Conservation (phyloP, 129 eudicot genomes). For the Pittosporum tobira region DNA sequence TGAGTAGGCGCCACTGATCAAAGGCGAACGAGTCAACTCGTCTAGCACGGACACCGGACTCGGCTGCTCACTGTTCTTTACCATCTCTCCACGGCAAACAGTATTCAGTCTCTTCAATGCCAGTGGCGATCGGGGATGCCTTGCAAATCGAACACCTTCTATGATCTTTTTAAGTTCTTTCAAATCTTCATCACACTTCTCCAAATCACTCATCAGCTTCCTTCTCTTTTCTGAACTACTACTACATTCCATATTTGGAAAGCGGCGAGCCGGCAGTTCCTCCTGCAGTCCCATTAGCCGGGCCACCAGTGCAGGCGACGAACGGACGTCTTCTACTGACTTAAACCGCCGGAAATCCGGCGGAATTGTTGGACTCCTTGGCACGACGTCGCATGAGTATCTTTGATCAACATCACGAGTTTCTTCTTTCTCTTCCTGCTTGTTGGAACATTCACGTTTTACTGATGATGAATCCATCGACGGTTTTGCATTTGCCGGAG, state of each 20-base stretch:
- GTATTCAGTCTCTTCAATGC: neutral
- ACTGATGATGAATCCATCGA: neutral
- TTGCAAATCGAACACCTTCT: conserved; percentile 18
- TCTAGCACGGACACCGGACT: conserved; percentile 21
- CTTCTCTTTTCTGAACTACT: conserved; percentile 30
- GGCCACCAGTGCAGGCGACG: conserved; percentile 20
- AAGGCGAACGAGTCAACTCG: conserved; percentile 16
- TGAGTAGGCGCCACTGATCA: neutral
- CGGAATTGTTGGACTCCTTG: conserved; percentile 31
- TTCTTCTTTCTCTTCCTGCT: neutral
- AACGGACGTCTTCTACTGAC: conserved; percentile 1
- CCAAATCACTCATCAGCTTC: conserved; percentile 37
- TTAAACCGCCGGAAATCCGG: conserved; percentile 21
- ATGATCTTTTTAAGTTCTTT: conserved; percentile 39
- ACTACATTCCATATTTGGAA: neutral
- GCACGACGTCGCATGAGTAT: conserved; percentile 14
- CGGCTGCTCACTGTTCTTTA: neutral
- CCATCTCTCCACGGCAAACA: neutral
- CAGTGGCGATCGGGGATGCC: neutral
- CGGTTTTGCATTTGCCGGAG: neutral
- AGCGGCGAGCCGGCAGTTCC: neutral
- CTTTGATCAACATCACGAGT: neutral
- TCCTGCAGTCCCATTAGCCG: conserved; percentile 38
- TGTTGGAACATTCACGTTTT: conserved; percentile 5
- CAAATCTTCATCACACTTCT: conserved; percentile 47